These are phyloP conservation scores for Mycena olivaceomarginata DNA, from an alignment of 768 basidiomycete species.

Conservation along the genomic window DNA sequence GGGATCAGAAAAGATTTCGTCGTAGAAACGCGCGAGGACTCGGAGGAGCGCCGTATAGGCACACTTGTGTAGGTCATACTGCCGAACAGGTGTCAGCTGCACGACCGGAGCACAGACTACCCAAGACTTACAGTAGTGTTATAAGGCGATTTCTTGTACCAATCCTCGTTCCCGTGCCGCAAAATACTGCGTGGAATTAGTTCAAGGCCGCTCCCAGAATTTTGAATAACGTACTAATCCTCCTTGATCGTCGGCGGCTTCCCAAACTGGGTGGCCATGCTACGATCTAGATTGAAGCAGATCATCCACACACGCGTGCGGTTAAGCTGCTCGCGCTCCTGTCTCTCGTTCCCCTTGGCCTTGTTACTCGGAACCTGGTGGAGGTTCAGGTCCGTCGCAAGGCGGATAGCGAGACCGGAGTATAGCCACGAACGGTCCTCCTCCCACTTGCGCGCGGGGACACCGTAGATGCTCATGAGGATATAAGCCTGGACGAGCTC, in stretches of 20 bases:
- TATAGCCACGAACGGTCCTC: constrained; percentile 95
- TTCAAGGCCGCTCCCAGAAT: not conserved
- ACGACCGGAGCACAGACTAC: constrained; percentile 14
- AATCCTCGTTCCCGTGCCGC: constrained; percentile 77
- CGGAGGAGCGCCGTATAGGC: constrained; percentile 82
- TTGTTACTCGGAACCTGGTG: constrained; percentile 79
- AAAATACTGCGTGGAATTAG: constrained; percentile 67
- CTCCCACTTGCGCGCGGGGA: constrained; percentile 90
- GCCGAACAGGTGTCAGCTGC: constrained; percentile 1
- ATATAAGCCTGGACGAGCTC: constrained; percentile 95
- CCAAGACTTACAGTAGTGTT: constrained; percentile 69
- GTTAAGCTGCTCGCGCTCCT: constrained; percentile 90
- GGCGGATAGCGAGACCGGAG: constrained; percentile 91
- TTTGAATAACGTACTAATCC: constrained; percentile 73
- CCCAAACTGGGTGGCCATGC: constrained; percentile 91
- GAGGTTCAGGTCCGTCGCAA: constrained; percentile 93
- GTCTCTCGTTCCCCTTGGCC: constrained; percentile 73
- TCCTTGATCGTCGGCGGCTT: constrained; percentile 94
- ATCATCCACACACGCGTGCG: constrained; percentile 93
- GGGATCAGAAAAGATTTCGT: constrained; percentile 85
- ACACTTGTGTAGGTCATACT: constrained; percentile 88
- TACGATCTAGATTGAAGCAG: constrained; percentile 92
- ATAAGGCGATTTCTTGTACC: constrained; percentile 83
- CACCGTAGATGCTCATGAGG: constrained; percentile 88
- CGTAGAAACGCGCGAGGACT: constrained; percentile 85